A percentile compares a stretch with the other conserved stretches of the same genome.
phyloP scores from a whole-genome alignment of 2,329 filamentous ascomycete genomes.

The Diplodia mutila region DNA sequence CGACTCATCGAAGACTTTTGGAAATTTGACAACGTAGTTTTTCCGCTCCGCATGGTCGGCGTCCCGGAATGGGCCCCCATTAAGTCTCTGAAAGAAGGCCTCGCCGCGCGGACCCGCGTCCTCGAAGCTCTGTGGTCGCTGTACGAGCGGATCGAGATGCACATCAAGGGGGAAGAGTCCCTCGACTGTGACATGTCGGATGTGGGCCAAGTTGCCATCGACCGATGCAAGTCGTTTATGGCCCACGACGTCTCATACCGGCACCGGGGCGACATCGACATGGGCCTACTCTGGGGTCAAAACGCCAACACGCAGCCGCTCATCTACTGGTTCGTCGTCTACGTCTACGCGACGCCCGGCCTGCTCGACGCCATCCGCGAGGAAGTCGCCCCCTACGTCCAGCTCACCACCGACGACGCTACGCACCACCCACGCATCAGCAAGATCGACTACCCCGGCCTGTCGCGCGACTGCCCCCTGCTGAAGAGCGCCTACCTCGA shows the following conservation, averaged over 20 bases:
- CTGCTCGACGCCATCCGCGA: slow-evolving; percentile 37
- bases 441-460: slow-evolving; percentile 15
- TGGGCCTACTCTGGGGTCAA: slow-evolving; percentile 58
- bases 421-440: neutral
- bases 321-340: slow-evolving; percentile 45
- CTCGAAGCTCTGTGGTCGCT: slow-evolving; percentile 36
- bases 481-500: slow-evolving; percentile 45
- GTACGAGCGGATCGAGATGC: slow-evolving; percentile 33
- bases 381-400: slow-evolving; percentile 40
- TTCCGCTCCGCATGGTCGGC: slow-evolving; percentile 53
- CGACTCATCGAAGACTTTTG: slow-evolving; percentile 57
- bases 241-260: slow-evolving; percentile 33
- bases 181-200: slow-evolving; percentile 42
- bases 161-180: slow-evolving; percentile 33
- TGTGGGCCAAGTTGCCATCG: slow-evolving; percentile 39
- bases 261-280: slow-evolving; percentile 37
- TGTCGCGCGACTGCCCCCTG: slow-evolving; percentile 36
- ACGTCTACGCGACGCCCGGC: slow-evolving; percentile 34
- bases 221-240: slow-evolving; percentile 38
- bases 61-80: slow-evolving; percentile 57
- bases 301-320: slow-evolving; percentile 56
- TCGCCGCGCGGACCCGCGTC: slow-evolving; percentile 42
- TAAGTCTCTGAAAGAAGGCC: slow-evolving; percentile 52
- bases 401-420: slow-evolving; percentile 28
- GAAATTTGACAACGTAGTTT: slow-evolving; percentile 55